Percentiles rank a stretch among this genome's conserved stretches.
These are phyloP conservation scores for Ceratobasidium sp. DNA, from an alignment of 1,284 basidiomycete genomes.

Conservation along the genomic window DNA sequence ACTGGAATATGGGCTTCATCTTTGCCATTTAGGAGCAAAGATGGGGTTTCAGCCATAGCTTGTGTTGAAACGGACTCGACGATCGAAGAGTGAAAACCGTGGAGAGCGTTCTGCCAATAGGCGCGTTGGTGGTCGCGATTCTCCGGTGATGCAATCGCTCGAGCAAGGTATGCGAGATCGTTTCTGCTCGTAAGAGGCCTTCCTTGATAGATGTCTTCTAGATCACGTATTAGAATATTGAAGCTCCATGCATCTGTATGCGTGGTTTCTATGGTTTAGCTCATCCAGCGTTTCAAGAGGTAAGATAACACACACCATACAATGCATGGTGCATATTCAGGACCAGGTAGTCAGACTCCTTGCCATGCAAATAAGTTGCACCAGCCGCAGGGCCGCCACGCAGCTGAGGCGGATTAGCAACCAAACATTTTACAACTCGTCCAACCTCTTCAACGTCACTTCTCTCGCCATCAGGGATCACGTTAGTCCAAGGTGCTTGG, in stretches of 20 bases:
- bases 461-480: slow-evolving; percentile 50
- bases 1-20: slow-evolving; percentile 24
- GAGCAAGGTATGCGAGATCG: slow-evolving; percentile 58
- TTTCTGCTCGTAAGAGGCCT: slow-evolving; percentile 53
- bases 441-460: slow-evolving; percentile 51
- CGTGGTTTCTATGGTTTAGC: neutral
- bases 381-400: slow-evolving; percentile 57
- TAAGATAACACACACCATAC: slow-evolving; percentile 56
- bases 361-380: slow-evolving; percentile 57
- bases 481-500: slow-evolving; percentile 51
- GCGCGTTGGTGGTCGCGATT: slow-evolving; percentile 56
- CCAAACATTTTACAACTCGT: slow-evolving; percentile 57
- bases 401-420: slow-evolving; percentile 58
- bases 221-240: slow-evolving; percentile 61
- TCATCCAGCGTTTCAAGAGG: neutral
- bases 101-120: slow-evolving; percentile 59
- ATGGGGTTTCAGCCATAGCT: neutral
- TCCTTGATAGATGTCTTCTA: slow-evolving; percentile 59
- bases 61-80: slow-evolving; percentile 6
- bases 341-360: slow-evolving; percentile 57
- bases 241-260: slow-evolving; percentile 62
- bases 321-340: slow-evolving; percentile 66
- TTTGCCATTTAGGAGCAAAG: neutral
- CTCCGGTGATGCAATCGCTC: slow-evolving; percentile 52
- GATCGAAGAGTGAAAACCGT: slow-evolving; percentile 21